A percentile compares a stretch with the other conserved stretches of the same genome.
These are phyloP conservation scores for Aspergillus coremiiformis DNA, from an alignment of 495 filamentous ascomycete species.

Conservation along the genomic window DNA sequence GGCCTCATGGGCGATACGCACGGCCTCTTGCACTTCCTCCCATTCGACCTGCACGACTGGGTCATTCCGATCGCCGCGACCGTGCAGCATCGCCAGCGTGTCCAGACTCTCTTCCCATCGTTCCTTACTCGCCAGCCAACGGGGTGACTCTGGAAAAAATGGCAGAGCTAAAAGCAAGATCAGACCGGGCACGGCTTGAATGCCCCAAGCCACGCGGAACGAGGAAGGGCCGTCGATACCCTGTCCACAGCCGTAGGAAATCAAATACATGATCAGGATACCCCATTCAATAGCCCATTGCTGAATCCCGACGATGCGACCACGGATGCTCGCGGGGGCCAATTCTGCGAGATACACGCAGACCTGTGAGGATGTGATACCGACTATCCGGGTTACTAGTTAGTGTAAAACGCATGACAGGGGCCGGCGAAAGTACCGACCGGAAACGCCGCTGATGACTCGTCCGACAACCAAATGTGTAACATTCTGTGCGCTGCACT, in stretches of 20 bases:
- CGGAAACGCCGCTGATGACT: constrained; percentile 59
- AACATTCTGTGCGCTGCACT: constrained; percentile 52
- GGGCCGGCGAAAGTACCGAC: constrained; percentile 4
- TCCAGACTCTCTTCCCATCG: constrained; percentile 60
- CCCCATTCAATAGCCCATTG: constrained; percentile 73
- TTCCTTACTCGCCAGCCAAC: constrained; percentile 66
- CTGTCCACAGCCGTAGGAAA: constrained; percentile 54
- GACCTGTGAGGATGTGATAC: constrained; percentile 69
- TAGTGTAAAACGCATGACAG: not conserved
- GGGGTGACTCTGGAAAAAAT: constrained; percentile 65
- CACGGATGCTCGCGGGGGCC: constrained; percentile 57
- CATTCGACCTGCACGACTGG: constrained; percentile 64
- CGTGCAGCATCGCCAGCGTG: constrained; percentile 62
- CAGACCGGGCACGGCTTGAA: constrained; percentile 61
- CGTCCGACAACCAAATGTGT: constrained; percentile 63
- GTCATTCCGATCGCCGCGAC: constrained; percentile 53
- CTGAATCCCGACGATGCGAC: constrained; percentile 65
- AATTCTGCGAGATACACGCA: constrained; percentile 79
- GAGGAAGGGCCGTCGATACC: constrained; percentile 46
- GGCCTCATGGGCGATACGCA: constrained; percentile 40
- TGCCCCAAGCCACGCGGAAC: constrained; percentile 67
- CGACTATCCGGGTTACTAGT: constrained; percentile 37
- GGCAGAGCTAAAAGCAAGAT: constrained; percentile 56
- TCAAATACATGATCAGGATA: constrained; percentile 55
- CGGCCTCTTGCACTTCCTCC: constrained; percentile 62